Evolutionary conservation across 176 grass and related monocot species (phyloP), one percentile per base, ranked within the genome.

Genomic region (Leersia perrieri): DNA sequence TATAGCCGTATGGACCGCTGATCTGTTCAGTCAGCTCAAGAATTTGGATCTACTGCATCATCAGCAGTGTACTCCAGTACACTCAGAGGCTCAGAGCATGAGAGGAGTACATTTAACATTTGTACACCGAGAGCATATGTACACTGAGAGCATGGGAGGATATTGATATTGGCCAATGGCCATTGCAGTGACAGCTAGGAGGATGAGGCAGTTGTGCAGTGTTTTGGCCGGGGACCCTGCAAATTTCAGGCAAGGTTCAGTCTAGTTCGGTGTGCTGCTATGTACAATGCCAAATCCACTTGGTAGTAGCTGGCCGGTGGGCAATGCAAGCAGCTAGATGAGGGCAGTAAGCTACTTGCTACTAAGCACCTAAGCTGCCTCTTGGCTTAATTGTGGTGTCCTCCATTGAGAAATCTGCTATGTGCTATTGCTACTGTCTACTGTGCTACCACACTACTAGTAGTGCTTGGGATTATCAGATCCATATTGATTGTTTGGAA

Each of bases 331-430:
- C 49, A 47, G 22, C 34, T 68, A 29, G 61, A 34, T 33, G 85
- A 70, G 66, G 75, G 75, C 75, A 88, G 73, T 16, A 72, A 65
- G 73, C 55, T 26, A 55, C 11, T 27, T 27, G 63, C 0, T n/a
- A 23, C 4, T 53, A 53, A 33, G 32, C n/a, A 78, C 74, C 83
- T 79, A 85, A 79, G 75, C 60, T 42, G 68, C 60, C 83, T 79
- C 76, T 66, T 55, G 42, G 67, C 33, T 23, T 86, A 57, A 86
- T 27, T 79, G 15, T 18, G 10, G 57, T 65, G 75, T 57, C 26
- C 33, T 84, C 67, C 76, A 57, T 39, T 0, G 20, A 53, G 53
- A 84, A 11, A 9, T 41, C 16, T 18, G 36, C 29, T 33, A 57
- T 51, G 47, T 49, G 4, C 38, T 30, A 9, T 22, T 44, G 9